Percentiles rank a stretch among this genome's conserved stretches.
These are phyloP conservation scores for Claviceps monticola DNA, from an alignment of 2,329 filamentous ascomycete species.

Conservation along the genomic window DNA sequence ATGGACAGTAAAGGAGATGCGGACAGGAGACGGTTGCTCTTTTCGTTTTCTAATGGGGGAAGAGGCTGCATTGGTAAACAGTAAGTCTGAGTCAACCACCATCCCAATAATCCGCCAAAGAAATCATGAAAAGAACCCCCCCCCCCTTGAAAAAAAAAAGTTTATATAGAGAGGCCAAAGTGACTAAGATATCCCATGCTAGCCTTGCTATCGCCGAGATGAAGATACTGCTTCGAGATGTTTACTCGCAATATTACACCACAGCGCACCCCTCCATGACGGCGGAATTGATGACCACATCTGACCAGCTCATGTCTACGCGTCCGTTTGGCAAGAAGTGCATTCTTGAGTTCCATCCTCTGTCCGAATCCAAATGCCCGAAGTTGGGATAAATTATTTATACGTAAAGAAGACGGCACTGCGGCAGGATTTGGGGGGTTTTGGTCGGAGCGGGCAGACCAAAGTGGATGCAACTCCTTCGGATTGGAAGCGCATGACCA, in stretches of 20 bases:
- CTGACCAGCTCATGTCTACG: conserved; percentile 54
- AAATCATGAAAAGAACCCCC: too few species aligned
- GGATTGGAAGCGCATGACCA: not conserved
- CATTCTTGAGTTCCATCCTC: conserved; percentile 34
- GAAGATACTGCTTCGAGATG: conserved; percentile 48
- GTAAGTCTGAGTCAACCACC: conserved; percentile 29
- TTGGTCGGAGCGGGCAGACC: not conserved
- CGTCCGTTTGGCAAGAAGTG: conserved; percentile 47
- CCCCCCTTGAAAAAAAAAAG: not conserved
- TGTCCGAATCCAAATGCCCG: conserved; percentile 6
- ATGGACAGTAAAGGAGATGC: conserved; percentile 59
- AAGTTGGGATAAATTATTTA: not conserved
- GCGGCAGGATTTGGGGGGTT: not conserved
- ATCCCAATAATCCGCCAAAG: too few species aligned
- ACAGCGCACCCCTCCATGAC: conserved; percentile 39
- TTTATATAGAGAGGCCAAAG: too few species aligned
- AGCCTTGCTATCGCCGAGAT: conserved; percentile 52
- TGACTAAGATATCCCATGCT: not conserved
- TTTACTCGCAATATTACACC: conserved; percentile 47
- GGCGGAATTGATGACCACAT: conserved; percentile 45
- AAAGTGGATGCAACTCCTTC: too few species aligned
- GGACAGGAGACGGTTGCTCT: conserved; percentile 49
- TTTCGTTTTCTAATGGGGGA: conserved; percentile 52
- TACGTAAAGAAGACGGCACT: too few species aligned
- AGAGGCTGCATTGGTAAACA: conserved; percentile 54